Percentiles rank a stretch among this genome's conserved stretches.
Evolutionary conservation across 2,329 filamentous ascomycete species (phyloP).

Genomic region (Fusarium verrucosum): DNA sequence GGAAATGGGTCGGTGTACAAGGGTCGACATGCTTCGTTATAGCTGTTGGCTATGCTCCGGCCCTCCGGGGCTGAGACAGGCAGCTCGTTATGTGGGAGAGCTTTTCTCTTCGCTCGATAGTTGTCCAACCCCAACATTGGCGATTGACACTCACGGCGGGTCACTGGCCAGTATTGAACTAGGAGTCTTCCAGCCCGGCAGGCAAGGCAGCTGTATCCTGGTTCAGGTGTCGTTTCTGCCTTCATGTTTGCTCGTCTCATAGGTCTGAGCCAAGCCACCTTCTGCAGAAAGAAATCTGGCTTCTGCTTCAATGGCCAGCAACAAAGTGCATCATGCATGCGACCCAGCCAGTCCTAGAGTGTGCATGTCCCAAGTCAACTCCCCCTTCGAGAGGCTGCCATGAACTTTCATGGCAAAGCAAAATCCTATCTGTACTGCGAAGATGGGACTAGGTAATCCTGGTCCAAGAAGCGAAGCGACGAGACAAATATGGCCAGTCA

Average conservation of each 20-base stretch:
- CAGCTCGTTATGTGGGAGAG: constrained; percentile 5
- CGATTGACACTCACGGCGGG: constrained; percentile 2
- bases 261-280: constrained; percentile 21
- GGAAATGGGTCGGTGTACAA: constrained; percentile 29
- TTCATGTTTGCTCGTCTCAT: constrained; percentile 19
- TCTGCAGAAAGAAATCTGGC: constrained; percentile 8
- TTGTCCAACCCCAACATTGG: background rate
- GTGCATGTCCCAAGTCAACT: background rate
- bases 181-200: background rate
- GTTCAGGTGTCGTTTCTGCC: constrained; percentile 1
- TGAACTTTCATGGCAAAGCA: background rate
- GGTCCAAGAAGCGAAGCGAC: constrained; percentile 1
- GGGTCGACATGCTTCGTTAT: constrained; percentile 36
- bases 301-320: constrained; percentile 13
- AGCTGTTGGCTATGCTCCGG: constrained; percentile 48
- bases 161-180: constrained; percentile 4
- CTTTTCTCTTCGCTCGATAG: constrained; percentile 17
- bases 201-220: background rate
- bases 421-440: background rate
- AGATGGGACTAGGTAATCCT: constrained; percentile 13
- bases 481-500: constrained; percentile 11
- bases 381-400: background rate
- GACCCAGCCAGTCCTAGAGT: constrained; percentile 10
- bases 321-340: constrained; percentile 3
- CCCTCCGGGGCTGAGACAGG: constrained; percentile 49